Evolutionary conservation across 2,329 filamentous ascomycete species (phyloP).

Genomic region (Aspergillus novoparasiticus): DNA sequence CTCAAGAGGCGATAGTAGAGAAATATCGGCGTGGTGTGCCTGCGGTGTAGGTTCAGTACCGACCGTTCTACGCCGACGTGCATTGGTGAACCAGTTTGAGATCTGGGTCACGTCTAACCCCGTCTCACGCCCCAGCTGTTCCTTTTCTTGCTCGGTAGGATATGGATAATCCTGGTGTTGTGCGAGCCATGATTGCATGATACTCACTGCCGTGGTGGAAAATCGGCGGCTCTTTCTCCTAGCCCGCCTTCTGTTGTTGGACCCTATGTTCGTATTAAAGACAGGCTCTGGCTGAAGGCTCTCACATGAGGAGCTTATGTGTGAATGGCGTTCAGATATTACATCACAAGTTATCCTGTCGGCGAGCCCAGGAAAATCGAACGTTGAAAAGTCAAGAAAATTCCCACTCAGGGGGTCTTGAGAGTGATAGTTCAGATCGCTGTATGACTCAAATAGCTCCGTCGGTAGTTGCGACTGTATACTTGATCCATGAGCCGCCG

Average conservation of each 20-base stretch:
- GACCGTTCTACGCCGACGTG: conserved; percentile 63
- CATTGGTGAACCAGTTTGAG: conserved; percentile 87
- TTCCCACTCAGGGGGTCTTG: background rate
- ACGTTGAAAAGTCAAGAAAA: background rate
- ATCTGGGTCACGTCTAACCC: conserved; percentile 81
- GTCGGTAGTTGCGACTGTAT: background rate
- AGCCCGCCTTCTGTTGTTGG: background rate
- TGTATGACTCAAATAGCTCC: background rate
- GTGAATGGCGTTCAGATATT: background rate
- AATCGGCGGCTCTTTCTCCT: conserved; percentile 6
- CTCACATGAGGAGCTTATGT: background rate
- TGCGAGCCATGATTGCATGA: conserved; percentile 78
- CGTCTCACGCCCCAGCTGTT: conserved; percentile 71
- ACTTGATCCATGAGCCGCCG: background rate
- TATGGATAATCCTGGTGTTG: conserved; percentile 79
- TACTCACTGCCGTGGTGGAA: conserved; percentile 60
- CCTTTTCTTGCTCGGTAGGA: conserved; percentile 80
- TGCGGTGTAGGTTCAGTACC: background rate
- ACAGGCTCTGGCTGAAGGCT: background rate
- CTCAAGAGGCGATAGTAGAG: conserved; percentile 62
- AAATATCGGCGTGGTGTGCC: conserved; percentile 45
- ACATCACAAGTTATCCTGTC: background rate
- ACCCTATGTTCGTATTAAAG: background rate
- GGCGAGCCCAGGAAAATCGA: background rate
- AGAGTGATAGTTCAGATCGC: too few species aligned